These are phyloP conservation scores for Asclepias syriaca DNA, from an alignment of 257 asterid genomes.

Conservation along the genomic window DNA sequence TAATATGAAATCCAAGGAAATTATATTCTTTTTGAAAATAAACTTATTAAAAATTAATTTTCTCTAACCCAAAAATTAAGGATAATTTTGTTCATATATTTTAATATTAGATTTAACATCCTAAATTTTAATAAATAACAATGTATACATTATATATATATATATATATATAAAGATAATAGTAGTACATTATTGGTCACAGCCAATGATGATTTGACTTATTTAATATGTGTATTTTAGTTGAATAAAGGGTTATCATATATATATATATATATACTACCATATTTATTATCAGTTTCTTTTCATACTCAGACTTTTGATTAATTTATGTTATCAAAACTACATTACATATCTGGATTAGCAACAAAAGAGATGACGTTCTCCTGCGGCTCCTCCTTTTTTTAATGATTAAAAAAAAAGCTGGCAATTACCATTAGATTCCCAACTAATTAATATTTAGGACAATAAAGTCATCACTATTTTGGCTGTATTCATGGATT, in stretches of 20 bases:
- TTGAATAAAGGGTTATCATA: not conserved
- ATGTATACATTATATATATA: too few relatives aligned
- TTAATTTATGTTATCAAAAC: not conserved
- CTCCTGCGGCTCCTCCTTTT: not conserved
- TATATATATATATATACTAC: not conserved
- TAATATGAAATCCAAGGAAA: too few relatives aligned
- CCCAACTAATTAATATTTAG: not conserved
- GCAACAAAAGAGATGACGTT: too few relatives aligned
- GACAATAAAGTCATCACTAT: not conserved
- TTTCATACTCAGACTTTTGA: not conserved
- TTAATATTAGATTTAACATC: too few relatives aligned
- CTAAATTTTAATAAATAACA: too few relatives aligned
- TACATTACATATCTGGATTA: not conserved
- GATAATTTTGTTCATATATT: too few relatives aligned
- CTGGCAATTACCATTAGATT: not conserved
- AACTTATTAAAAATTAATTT: too few relatives aligned
- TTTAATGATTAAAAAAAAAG: not conserved
- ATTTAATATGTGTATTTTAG: not conserved
- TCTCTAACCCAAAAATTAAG: too few relatives aligned
- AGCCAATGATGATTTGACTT: not conserved
- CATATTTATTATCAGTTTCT: too few relatives aligned
- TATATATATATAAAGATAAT: too few relatives aligned
- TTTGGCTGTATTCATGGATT: conserved; percentile 10
- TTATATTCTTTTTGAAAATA: too few relatives aligned
- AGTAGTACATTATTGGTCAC: not conserved